These are phyloP conservation scores for Colletotrichum spinosum DNA, from an alignment of 2,329 filamentous ascomycete genomes.

Conservation along the genomic window DNA sequence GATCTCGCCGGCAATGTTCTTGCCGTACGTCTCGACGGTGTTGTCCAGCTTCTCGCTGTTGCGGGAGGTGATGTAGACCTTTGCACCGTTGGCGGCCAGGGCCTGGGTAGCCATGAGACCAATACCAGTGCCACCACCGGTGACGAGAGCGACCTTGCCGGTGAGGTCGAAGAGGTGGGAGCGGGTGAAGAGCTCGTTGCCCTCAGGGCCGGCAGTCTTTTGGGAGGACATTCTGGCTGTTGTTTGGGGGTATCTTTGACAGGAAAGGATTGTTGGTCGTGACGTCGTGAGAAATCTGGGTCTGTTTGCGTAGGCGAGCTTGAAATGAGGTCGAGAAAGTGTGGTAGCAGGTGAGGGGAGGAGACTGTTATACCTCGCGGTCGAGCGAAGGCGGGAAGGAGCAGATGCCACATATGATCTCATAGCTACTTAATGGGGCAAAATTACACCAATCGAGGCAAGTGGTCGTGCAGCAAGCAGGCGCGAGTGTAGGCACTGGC, in stretches of 20 bases:
- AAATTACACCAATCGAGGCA: constrained; percentile 6
- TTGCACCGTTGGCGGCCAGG: constrained; percentile 74
- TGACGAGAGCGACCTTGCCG: constrained; percentile 58
- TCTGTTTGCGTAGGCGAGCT: background rate
- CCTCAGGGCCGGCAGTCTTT: constrained; percentile 39
- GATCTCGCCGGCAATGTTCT: constrained; percentile 65
- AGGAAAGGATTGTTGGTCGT: background rate
- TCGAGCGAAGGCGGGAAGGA: background rate
- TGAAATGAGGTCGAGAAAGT: background rate
- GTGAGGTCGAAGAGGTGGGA: constrained; percentile 55
- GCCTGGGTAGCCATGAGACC: constrained; percentile 77
- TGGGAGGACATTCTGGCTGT: constrained; percentile 29
- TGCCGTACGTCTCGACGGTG: constrained; percentile 68
- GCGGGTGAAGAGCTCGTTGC: constrained; percentile 47
- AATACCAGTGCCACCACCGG: constrained; percentile 70
- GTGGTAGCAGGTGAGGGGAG: background rate
- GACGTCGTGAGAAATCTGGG: background rate
- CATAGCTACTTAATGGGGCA: constrained; percentile 12
- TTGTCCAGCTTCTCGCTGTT: constrained; percentile 71
- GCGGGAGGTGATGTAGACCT: constrained; percentile 77
- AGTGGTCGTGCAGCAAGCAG: background rate
- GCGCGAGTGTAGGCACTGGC: background rate
- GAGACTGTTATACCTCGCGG: constrained; percentile 16
- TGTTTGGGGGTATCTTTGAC: background rate
- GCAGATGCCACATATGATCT: constrained; percentile 19